Percentiles rank a stretch among this genome's conserved stretches.
Conservation (phyloP, 2,329 filamentous ascomycete genomes). For the Phialocephala sp. region DNA sequence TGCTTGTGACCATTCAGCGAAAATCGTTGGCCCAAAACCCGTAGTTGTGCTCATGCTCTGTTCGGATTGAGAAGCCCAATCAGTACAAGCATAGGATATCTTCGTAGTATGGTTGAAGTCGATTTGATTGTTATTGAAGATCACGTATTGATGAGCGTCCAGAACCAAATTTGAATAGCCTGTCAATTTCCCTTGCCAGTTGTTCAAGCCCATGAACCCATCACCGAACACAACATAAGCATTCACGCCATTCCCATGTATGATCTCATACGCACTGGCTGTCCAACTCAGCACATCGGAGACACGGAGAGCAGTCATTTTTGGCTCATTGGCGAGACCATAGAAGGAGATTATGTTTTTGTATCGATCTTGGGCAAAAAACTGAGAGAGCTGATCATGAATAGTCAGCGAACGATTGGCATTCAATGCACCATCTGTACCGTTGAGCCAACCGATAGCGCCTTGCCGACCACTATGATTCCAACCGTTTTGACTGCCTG, state of each 20-base stretch:
- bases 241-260: slow-evolving; percentile 78
- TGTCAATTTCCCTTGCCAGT: slow-evolving; percentile 87
- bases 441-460: slow-evolving; percentile 84
- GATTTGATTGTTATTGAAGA: slow-evolving; percentile 92
- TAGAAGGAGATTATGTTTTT: slow-evolving; percentile 92
- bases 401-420: slow-evolving; percentile 83
- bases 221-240: slow-evolving; percentile 86
- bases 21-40: slow-evolving; percentile 91
- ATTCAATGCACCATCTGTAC: slow-evolving; percentile 81
- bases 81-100: slow-evolving; percentile 83
- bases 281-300: slow-evolving; percentile 81
- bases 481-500: slow-evolving; percentile 96
- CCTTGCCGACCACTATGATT: slow-evolving; percentile 92
- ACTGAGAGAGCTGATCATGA: slow-evolving; percentile 84
- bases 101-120: slow-evolving; percentile 81
- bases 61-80: slow-evolving; percentile 81
- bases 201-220: slow-evolving; percentile 88
- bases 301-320: slow-evolving; percentile 75
- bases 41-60: slow-evolving; percentile 73
- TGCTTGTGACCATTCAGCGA: slow-evolving; percentile 97
- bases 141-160: slow-evolving; percentile 98
- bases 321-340: slow-evolving; percentile 91
- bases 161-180: slow-evolving; percentile 76
- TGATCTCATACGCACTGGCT: slow-evolving; percentile 69
- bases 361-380: slow-evolving; percentile 94